Conservation (phyloP, 2,329 filamentous ascomycete genomes). For the Colletotrichum gigasporum region DNA sequence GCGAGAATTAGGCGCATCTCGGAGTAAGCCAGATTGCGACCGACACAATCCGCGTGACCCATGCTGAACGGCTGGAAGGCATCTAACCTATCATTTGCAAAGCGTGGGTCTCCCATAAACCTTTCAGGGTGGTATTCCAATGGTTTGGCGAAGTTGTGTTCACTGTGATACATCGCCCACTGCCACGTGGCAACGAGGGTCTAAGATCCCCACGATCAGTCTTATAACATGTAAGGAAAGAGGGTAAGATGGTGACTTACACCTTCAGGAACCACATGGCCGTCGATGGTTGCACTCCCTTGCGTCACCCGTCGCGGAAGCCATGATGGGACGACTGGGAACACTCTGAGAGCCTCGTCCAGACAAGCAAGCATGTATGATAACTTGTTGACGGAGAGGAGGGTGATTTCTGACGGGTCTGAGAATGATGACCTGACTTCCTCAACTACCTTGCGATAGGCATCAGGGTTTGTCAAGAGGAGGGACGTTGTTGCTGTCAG, state of each 20-base stretch:
- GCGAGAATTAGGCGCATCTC: conserved; percentile 59
- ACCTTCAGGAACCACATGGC: background rate
- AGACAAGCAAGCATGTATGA: conserved; percentile 50
- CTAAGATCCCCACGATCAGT: background rate
- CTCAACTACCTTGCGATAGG: conserved; percentile 38
- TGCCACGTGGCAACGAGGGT: background rate
- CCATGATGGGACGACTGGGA: conserved; percentile 26
- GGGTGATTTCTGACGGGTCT: conserved; percentile 46
- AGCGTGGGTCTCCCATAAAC: conserved; percentile 38
- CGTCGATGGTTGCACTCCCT: background rate
- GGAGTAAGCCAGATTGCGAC: conserved; percentile 56
- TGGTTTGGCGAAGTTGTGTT: conserved; percentile 52
- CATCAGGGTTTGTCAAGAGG: conserved; percentile 42
- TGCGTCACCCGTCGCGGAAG: background rate
- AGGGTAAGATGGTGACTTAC: background rate
- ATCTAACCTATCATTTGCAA: conserved; percentile 47
- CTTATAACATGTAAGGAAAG: background rate
- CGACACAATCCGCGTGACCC: conserved; percentile 59
- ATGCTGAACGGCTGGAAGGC: conserved; percentile 57
- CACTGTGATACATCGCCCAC: conserved; percentile 2
- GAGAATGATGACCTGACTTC: conserved; percentile 51
- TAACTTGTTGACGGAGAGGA: conserved; percentile 39
- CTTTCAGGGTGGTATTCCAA: conserved; percentile 57
- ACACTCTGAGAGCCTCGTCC: conserved; percentile 49
- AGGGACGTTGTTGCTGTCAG: conserved; percentile 51